These are phyloP conservation scores for Daldinia sp. DNA, from an alignment of 2,329 filamentous ascomycete species.

Conservation along the genomic window DNA sequence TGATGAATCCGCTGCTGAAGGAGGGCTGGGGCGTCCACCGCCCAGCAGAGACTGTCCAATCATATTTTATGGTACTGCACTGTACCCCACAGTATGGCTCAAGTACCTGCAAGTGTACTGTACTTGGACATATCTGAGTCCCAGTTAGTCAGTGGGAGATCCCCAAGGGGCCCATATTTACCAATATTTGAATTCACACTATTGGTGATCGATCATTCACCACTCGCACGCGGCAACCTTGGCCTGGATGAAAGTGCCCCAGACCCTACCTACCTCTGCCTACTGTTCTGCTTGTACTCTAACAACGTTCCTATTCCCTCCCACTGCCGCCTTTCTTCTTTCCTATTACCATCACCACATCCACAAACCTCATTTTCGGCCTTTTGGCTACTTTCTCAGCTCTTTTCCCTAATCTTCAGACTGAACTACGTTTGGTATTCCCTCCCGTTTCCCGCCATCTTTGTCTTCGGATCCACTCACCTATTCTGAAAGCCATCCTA, in stretches of 20 bases:
- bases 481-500: constrained; percentile 1
- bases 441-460: constrained; percentile 9
- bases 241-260: constrained; percentile 6
- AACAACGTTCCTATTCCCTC: constrained; percentile 32
- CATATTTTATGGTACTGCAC: constrained; percentile 14
- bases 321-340: constrained; percentile 38
- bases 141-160: constrained; percentile 39
- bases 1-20: constrained; percentile 13
- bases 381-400: neutral
- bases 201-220: constrained; percentile 45
- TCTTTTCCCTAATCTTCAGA: neutral
- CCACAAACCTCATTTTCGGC: constrained; percentile 18
- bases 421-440: constrained; percentile 1
- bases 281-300: constrained; percentile 4
- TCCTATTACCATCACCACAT: constrained; percentile 30
- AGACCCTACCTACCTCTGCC: neutral
- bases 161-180: constrained; percentile 42
- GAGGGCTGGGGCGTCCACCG: constrained; percentile 16
- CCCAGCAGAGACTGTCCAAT: neutral
- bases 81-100: constrained; percentile 11
- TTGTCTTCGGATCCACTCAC: neutral
- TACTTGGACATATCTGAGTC: constrained; percentile 29
- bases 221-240: constrained; percentile 43
- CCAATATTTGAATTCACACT: constrained; percentile 46
- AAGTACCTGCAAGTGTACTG: constrained; percentile 27